These are phyloP conservation scores for Oryza australiensis DNA, from an alignment of 176 grass and related monocot genomes.

Conservation along the genomic window DNA sequence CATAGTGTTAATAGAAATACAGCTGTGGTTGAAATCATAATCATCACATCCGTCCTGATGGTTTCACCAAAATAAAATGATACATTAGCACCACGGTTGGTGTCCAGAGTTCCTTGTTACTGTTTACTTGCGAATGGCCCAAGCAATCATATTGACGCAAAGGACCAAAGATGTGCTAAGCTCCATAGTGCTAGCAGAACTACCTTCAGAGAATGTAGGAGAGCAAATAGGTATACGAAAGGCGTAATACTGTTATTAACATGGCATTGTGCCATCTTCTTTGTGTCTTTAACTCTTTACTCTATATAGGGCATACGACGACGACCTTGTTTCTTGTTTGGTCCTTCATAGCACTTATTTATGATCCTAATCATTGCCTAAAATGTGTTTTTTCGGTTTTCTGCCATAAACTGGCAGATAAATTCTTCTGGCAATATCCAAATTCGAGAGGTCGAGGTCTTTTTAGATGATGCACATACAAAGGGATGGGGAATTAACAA, in stretches of 20 bases:
- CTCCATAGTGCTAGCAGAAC: background rate
- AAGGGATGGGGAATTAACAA: background rate
- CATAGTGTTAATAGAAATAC: background rate
- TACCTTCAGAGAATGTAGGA: background rate
- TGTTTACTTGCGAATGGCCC: constrained; percentile 4
- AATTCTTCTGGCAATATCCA: background rate
- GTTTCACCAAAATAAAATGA: constrained; percentile 9
- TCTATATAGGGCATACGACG: background rate
- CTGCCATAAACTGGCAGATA: background rate
- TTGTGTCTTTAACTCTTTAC: background rate
- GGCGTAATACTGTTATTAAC: background rate
- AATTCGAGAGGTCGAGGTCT: background rate
- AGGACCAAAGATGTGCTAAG: background rate
- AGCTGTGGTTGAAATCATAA: background rate
- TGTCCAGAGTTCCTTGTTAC: background rate
- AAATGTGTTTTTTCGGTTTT: background rate
- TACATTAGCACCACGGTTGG: background rate
- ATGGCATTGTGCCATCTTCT: background rate
- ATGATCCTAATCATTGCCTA: background rate
- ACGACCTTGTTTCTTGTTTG: background rate
- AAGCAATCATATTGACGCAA: background rate
- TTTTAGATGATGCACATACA: background rate
- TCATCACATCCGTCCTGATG: background rate
- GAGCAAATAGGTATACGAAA: constrained; percentile 5
- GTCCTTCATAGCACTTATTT: constrained; percentile 2